Evolutionary conservation across 805 yeast species (phyloP).

Genomic region (Lipomyces sp.): DNA sequence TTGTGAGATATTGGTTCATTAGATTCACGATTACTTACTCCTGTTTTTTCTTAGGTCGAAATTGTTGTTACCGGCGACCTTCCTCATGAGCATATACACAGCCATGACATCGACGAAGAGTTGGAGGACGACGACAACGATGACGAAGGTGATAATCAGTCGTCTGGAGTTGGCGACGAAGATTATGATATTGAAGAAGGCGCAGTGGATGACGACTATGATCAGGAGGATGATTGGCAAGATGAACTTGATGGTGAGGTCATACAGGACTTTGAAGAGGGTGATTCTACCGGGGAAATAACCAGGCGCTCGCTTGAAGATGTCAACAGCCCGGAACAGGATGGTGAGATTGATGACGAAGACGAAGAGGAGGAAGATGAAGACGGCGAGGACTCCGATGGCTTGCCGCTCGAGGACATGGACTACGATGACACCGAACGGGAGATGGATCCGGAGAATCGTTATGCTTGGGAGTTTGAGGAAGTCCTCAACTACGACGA

Average conservation of each 20-base stretch:
- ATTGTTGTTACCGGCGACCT: constrained; percentile 32
- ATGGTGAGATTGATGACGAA: constrained; percentile 37
- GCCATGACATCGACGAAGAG: constrained; percentile 30
- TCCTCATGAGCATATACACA: constrained; percentile 37
- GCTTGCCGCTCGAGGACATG: constrained; percentile 27
- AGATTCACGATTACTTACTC: neutral
- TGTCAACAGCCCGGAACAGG: constrained; percentile 20
- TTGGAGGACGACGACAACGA: constrained; percentile 30
- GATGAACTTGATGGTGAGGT: constrained; percentile 10
- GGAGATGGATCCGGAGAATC: neutral
- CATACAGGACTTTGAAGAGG: constrained; percentile 21
- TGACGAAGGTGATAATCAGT: constrained; percentile 35
- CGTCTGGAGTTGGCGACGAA: constrained; percentile 16
- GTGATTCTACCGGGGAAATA: constrained; percentile 31
- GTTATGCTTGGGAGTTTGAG: constrained; percentile 9
- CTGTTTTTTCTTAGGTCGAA: constrained; percentile 15
- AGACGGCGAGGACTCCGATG: constrained; percentile 37
- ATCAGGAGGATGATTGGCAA: constrained; percentile 18
- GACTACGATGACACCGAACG: constrained; percentile 15
- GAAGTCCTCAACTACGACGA: constrained; percentile 9
- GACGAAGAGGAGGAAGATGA: constrained; percentile 39
- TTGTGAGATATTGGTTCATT: neutral
- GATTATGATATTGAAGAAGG: constrained; percentile 35
- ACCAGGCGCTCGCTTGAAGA: constrained; percentile 27
- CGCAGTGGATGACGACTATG: constrained; percentile 29